Evolutionary conservation across 1,139 yeast genomes (phyloP), one percentile per base, ranked within the genome.

Genomic region (Magnusiomyces ingens): DNA sequence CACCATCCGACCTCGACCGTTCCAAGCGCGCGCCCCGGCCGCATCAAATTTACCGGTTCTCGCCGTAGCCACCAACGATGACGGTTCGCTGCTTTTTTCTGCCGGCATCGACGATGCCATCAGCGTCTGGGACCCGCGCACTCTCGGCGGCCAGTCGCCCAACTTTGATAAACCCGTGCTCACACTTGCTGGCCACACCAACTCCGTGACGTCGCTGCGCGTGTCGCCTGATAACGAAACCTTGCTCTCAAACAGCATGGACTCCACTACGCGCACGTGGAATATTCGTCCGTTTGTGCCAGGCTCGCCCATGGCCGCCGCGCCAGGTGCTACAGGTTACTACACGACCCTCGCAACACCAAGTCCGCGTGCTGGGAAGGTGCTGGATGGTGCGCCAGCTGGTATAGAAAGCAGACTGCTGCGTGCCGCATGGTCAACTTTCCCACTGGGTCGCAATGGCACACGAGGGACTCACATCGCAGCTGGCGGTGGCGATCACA

Each of bases 81-180:
- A 66, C 37, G 82, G 78, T 1, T 62, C 69, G 11, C 68, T 69
- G 6, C 60, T 85, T 2, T 86, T 75, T 59, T 72, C 80, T 3
- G 73, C 84, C 0, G 95, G 95, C 0, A 78, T 87, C 2, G 93
- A 86, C 56, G 84, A 89, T 1, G 68, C 73, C 0, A 74, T 87
- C 0, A 66, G 70, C 49, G 84, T 82, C 1, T 82, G 75, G 68
- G 93, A 85, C 61, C 54, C 77, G 13, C 57, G 70, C 2, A 56
- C 50, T 12, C 43, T 50, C 12, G 32, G 46, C 22, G 22, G 13
- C 38, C 3, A 35, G 13, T 13, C 12, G 11, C 5, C n/a, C 32
- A 15, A 18, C 43, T 4, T 21, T 3, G 49, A 46, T 11, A 19
- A 36, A 12, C 74, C 79, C 0, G 49, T 75, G n/a, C 83, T 85